phyloP scores from a whole-genome alignment of 83 land plant species.

The Isoetes engelmannii region DNA sequence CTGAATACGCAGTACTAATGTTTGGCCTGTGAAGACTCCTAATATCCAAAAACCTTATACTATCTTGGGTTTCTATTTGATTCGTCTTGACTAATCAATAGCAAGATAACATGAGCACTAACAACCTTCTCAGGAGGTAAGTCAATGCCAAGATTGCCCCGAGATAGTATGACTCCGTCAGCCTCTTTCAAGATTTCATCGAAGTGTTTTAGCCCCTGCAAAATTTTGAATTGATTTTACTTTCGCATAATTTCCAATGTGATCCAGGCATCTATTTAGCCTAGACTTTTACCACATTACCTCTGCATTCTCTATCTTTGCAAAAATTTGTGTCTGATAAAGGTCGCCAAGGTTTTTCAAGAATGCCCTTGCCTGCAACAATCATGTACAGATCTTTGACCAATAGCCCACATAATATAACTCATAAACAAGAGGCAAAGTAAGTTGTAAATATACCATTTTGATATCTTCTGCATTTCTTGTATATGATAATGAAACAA shows the following conservation, averaged over 20 bases:
- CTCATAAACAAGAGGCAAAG: background rate
- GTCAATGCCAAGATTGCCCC: constrained; percentile 18
- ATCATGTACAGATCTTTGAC: no score
- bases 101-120: background rate
- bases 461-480: constrained; percentile 3
- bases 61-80: background rate
- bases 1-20: background rate
- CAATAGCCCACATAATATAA: background rate
- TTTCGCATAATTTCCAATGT: background rate
- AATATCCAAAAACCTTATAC: background rate
- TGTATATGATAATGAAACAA: constrained; percentile 1
- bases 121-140: constrained; percentile 12
- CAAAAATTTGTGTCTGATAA: constrained; percentile 6
- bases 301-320: constrained; percentile 10
- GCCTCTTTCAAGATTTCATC: constrained; percentile 15
- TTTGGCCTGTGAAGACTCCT: background rate
- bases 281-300: no score
- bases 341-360: background rate
- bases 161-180: constrained; percentile 9
- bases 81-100: background rate
- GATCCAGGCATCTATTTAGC: background rate
- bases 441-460: background rate
- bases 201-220: constrained; percentile 10
- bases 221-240: background rate
- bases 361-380: background rate